Conservation (phyloP, 176 grass and related monocot genomes). For the Metroxylon sagu region DNA sequence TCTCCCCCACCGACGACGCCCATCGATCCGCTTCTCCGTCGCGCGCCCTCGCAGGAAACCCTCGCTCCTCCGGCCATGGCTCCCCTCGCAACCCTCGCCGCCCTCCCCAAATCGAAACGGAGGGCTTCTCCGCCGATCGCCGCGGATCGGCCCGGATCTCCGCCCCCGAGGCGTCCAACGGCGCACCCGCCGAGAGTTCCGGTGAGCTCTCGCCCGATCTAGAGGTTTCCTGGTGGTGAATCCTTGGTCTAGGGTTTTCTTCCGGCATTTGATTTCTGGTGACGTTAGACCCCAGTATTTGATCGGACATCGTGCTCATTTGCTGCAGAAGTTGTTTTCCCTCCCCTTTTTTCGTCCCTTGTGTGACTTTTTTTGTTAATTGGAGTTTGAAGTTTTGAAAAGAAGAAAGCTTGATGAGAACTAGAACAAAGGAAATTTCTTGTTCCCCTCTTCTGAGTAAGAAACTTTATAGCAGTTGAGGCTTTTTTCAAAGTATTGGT, state of each 20-base stretch:
- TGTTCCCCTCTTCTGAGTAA: no score
- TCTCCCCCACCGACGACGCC: slow-evolving; percentile 14
- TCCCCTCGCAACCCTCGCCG: slow-evolving; percentile 14
- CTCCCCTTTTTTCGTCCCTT: no score
- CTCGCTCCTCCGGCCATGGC: slow-evolving; percentile 50
- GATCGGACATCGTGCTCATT: no score
- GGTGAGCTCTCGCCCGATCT: slow-evolving; percentile 21
- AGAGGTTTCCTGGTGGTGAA: no score
- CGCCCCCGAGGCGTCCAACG: not conserved
- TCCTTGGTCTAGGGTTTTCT: not conserved
- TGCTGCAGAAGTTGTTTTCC: no score
- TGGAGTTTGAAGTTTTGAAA: no score
- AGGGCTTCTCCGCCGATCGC: slow-evolving; percentile 11
- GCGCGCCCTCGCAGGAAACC: slow-evolving; percentile 12
- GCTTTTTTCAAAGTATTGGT: no score
- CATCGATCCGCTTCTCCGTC: slow-evolving; percentile 7
- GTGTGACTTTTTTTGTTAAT: no score
- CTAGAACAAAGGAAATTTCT: no score
- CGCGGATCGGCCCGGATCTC: not conserved
- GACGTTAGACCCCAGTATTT: not conserved
- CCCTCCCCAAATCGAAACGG: slow-evolving; percentile 13
- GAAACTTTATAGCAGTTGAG: no score
- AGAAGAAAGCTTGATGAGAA: no score
- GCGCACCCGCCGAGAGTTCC: slow-evolving; percentile 1
- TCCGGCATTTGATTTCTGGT: not conserved